A percentile compares a stretch with the other conserved stretches of the same genome.
These are phyloP conservation scores for Tetracentron sinense DNA, from an alignment of 164 flowering plant species.

Conservation along the genomic window DNA sequence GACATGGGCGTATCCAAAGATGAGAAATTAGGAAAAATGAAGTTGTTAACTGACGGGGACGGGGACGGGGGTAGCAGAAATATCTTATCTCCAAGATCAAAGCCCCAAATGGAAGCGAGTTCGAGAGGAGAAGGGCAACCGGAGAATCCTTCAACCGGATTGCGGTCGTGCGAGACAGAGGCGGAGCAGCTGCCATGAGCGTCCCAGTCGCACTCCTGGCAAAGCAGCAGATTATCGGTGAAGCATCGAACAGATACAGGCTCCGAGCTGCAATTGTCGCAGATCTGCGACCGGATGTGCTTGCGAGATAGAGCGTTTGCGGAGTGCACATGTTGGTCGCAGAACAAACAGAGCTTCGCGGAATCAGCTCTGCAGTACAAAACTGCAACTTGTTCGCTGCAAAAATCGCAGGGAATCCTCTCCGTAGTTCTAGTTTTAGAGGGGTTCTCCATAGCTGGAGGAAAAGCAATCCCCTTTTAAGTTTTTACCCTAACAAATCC, in stretches of 20 bases:
- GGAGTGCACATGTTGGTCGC: constrained; percentile 70
- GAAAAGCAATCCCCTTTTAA: background rate
- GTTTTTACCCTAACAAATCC: no score
- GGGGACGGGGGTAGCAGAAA: constrained; percentile 1
- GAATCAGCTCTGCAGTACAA: constrained; percentile 80
- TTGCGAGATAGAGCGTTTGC: constrained; percentile 62
- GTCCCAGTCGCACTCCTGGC: constrained; percentile 70
- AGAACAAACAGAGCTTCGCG: constrained; percentile 68
- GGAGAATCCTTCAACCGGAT: constrained; percentile 48
- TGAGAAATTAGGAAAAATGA: constrained; percentile 17
- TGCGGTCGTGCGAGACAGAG: constrained; percentile 43
- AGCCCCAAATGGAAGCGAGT: constrained; percentile 52
- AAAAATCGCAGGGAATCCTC: constrained; percentile 54
- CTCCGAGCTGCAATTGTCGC: constrained; percentile 53
- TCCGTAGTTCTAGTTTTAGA: background rate
- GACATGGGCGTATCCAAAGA: constrained; percentile 9
- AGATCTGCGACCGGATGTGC: constrained; percentile 63
- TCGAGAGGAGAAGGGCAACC: constrained; percentile 61
- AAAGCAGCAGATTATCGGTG: constrained; percentile 49
- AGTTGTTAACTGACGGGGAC: background rate
- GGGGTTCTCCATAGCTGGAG: constrained; percentile 12
- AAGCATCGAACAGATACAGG: constrained; percentile 52
- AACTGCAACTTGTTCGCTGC: constrained; percentile 47
- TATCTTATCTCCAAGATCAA: constrained; percentile 36
- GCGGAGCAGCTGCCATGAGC: constrained; percentile 49